Base-by-base conservation (phyloP, 2,329 filamentous ascomycete genomes). In the Exophiala sideris region DNA sequence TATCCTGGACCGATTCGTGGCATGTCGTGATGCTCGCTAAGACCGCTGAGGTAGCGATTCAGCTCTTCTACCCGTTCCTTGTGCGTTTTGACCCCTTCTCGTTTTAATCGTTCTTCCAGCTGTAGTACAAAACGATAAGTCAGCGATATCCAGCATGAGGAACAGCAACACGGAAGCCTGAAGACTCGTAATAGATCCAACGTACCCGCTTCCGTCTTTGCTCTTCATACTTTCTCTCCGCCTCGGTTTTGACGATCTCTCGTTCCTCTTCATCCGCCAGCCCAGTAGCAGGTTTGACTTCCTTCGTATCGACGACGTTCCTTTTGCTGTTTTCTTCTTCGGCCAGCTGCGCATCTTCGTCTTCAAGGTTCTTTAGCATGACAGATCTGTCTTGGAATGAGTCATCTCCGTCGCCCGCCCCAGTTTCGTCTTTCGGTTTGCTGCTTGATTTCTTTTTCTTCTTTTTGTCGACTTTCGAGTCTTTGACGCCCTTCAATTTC, bases 21-120 rank as follows among this genome's bases (percentile, higher is more conserved):
- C 91, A 99, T 99, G 70, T 99, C 94, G 72, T 99, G 92, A 74
- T 99, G 94, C 73, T 99, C 94, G 73, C 89, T 96, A 66, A 99
- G 73, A 62, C 86, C 88, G 61, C 89, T 94, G 34, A 99, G 76
- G 70, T 97, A 96, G 60, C 88, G 89, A 70, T 99, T 99, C 64
- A 97, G 76, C 70, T 96, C 91, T 71, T 97, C 91, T 40, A 99
- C 92, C 9, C 90, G 85, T 76, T 99, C 89, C 70, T 97, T 97
- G 72, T 99, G 94, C 29, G 91, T 95, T 78, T 96, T 97, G 62
- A 92, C 83, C 12, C 95, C 86, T 69, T 96, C 91, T 11, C 87
- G 84, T 67, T 88, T 85, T 41, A 95, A 76, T 58, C 90, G 79
- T 66, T 96, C 87, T 64, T 94, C 84, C 65, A 97, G 76, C 89